phyloP scores from a whole-genome alignment of 805 yeast genomes.

The Candida endomychidarum region DNA sequence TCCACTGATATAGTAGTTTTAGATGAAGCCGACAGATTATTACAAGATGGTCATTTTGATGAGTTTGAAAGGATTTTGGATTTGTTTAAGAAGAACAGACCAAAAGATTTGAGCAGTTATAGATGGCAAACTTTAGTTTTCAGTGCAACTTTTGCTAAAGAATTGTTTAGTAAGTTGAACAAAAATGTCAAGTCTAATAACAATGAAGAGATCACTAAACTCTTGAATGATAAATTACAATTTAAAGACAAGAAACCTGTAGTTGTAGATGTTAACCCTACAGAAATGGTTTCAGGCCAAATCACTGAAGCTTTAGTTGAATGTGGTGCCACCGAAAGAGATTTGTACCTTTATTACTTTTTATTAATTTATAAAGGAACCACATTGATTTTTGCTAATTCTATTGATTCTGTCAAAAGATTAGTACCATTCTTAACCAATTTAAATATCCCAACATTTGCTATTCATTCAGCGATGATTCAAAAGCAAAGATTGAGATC shows the following conservation, averaged over 20 bases:
- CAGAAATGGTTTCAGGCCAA: slow-evolving; percentile 69
- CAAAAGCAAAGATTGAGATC: slow-evolving; percentile 90
- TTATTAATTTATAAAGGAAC: slow-evolving; percentile 82
- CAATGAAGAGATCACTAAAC: slow-evolving; percentile 59
- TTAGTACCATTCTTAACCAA: slow-evolving; percentile 72
- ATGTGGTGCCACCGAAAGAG: slow-evolving; percentile 88
- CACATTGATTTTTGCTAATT: slow-evolving; percentile 87
- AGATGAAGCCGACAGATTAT: slow-evolving; percentile 94
- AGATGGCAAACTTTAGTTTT: slow-evolving; percentile 86
- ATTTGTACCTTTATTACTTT: slow-evolving; percentile 85
- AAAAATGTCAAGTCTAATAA: slow-evolving; percentile 22
- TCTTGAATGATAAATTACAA: slow-evolving; percentile 67
- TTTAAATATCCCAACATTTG: slow-evolving; percentile 66
- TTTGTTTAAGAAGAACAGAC: slow-evolving; percentile 53
- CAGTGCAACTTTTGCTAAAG: slow-evolving; percentile 89
- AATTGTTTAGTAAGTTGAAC: slow-evolving; percentile 73
- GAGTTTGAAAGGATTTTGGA: slow-evolving; percentile 81
- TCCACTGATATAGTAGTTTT: slow-evolving; percentile 58
- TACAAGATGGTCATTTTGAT: slow-evolving; percentile 95
- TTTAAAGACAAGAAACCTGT: slow-evolving; percentile 68
- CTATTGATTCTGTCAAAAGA: slow-evolving; percentile 93
- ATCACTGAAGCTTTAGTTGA: slow-evolving; percentile 86
- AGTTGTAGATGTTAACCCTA: slow-evolving; percentile 84
- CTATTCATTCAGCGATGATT: slow-evolving; percentile 90
- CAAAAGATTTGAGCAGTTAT: slow-evolving; percentile 32